Evolutionary conservation across 805 yeast genomes (phyloP).

Genomic region (Pichia nanzhaoensis): DNA sequence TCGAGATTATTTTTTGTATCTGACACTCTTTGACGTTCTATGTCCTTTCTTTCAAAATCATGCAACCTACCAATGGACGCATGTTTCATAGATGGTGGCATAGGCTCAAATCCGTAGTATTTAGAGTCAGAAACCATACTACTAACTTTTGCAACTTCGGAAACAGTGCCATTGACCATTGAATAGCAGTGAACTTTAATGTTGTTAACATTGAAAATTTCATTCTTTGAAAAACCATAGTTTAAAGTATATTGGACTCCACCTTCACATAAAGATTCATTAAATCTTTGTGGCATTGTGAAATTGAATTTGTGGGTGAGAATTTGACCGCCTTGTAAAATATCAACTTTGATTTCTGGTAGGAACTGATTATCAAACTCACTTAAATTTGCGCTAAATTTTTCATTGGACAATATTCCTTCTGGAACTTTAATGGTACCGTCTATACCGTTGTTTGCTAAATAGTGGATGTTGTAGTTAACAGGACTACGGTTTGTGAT

Average conservation of each 20-base stretch:
- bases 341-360: slow-evolving; percentile 29
- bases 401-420: slow-evolving; percentile 8
- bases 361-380: slow-evolving; percentile 2
- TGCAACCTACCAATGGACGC: slow-evolving; percentile 42
- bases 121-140: slow-evolving; percentile 25
- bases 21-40: slow-evolving; percentile 38
- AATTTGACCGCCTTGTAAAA: slow-evolving; percentile 25
- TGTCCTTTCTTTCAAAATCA: slow-evolving; percentile 48
- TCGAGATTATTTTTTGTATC: slow-evolving; percentile 65
- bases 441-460: background rate
- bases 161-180: slow-evolving; percentile 3
- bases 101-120: slow-evolving; percentile 40
- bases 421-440: slow-evolving; percentile 2
- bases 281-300: slow-evolving; percentile 23
- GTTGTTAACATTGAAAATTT: slow-evolving; percentile 41
- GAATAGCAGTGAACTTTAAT: slow-evolving; percentile 32
- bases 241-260: slow-evolving; percentile 27
- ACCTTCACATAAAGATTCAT: slow-evolving; percentile 32
- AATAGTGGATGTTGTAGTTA: slow-evolving; percentile 7
- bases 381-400: slow-evolving; percentile 7
- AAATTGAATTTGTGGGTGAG: slow-evolving; percentile 16
- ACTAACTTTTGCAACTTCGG: slow-evolving; percentile 9
- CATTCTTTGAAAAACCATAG: slow-evolving; percentile 17
- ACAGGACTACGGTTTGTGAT: slow-evolving; percentile 10
- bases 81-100: slow-evolving; percentile 41